A percentile compares a stretch with the other conserved stretches of the same genome.
Conservation (phyloP, 495 filamentous ascomycete species). For the Bryoglossum gracile region DNA sequence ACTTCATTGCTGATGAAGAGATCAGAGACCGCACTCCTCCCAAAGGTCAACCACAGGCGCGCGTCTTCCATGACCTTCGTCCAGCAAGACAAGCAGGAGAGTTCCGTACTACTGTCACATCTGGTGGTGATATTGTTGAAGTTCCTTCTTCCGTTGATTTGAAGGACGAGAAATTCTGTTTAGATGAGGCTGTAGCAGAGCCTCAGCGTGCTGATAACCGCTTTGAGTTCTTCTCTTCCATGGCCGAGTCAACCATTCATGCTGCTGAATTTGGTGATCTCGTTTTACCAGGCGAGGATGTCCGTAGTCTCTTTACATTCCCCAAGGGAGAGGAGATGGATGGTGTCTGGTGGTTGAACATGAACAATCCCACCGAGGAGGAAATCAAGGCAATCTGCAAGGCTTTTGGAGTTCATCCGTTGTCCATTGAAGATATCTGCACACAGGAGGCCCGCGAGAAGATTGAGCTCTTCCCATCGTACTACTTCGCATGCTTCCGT, state of each 20-base stretch:
- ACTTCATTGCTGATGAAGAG: slow-evolving; percentile 60
- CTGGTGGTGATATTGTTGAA: slow-evolving; percentile 43
- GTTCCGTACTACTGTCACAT: slow-evolving; percentile 27
- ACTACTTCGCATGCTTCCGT: slow-evolving; percentile 96
- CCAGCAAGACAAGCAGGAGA: slow-evolving; percentile 12
- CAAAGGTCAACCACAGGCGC: slow-evolving; percentile 29
- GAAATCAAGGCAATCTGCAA: slow-evolving; percentile 82
- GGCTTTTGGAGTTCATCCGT: slow-evolving; percentile 86
- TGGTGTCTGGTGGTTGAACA: slow-evolving; percentile 93
- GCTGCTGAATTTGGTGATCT: slow-evolving; percentile 81
- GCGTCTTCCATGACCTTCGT: slow-evolving; percentile 56
- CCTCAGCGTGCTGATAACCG: slow-evolving; percentile 44
- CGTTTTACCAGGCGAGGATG: slow-evolving; percentile 77
- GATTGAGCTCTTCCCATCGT: slow-evolving; percentile 92
- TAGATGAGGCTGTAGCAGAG: slow-evolving; percentile 31
- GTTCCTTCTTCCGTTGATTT: slow-evolving; percentile 33
- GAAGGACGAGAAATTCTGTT: too few relatives aligned
- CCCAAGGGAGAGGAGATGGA: slow-evolving; percentile 50
- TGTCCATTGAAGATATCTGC: slow-evolving; percentile 91
- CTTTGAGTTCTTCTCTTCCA: slow-evolving; percentile 94
- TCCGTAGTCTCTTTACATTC: slow-evolving; percentile 81
- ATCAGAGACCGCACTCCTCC: slow-evolving; percentile 26
- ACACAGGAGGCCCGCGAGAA: slow-evolving; percentile 95
- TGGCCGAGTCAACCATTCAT: slow-evolving; percentile 84
- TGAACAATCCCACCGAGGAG: slow-evolving; percentile 81